Evolutionary conservation across 495 filamentous ascomycete species (phyloP).

Genomic region (Tuber indicum): DNA sequence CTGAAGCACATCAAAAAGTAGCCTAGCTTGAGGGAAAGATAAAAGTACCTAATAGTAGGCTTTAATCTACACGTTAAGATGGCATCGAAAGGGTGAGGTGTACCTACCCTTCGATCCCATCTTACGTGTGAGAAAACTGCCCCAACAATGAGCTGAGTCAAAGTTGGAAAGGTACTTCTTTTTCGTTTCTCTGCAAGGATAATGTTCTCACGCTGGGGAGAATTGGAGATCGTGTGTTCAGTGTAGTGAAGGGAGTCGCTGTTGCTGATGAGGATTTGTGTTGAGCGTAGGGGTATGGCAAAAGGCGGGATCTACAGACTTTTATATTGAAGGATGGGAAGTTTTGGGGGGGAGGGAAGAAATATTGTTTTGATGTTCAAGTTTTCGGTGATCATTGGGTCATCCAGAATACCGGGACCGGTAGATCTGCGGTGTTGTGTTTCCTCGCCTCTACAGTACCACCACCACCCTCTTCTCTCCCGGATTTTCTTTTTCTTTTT

Average conservation of each 20-base stretch:
- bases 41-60: constrained; percentile 16
- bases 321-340: constrained; percentile 26
- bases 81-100: constrained; percentile 34
- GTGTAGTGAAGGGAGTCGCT: not conserved
- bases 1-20: not conserved
- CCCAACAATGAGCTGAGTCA: constrained; percentile 21
- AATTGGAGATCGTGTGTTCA: constrained; percentile 3
- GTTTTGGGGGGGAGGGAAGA: constrained; percentile 10
- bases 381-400: constrained; percentile 22
- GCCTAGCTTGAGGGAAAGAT: not conserved
- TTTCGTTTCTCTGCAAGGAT: not conserved
- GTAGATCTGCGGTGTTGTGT: constrained; percentile 30
- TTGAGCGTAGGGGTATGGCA: constrained; percentile 18
- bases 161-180: constrained; percentile 19
- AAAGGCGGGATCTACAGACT: constrained; percentile 31
- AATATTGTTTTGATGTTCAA: constrained; percentile 12
- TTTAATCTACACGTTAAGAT: constrained; percentile 42
- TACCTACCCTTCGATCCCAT: constrained; percentile 43
- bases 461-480: constrained; percentile 19
- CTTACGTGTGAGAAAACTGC: constrained; percentile 40
- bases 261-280: constrained; percentile 29
- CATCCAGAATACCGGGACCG: constrained; percentile 31
- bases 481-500: constrained; percentile 12
- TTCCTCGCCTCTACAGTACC: constrained; percentile 13
- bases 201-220: constrained; percentile 21